Conservation (phyloP, 108 stramenopile genomes). For the Epipyxis sp. region DNA sequence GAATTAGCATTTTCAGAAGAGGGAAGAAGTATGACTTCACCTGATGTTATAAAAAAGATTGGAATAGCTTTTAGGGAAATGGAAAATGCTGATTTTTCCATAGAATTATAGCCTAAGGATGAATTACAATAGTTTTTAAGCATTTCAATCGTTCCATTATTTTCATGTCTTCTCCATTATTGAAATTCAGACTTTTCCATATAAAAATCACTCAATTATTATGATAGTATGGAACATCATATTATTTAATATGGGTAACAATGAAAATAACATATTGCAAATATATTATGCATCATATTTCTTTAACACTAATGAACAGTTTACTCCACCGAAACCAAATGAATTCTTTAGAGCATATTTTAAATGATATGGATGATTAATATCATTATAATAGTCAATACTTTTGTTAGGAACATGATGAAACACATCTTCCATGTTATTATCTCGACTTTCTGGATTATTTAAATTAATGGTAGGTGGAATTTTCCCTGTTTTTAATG, state of each 20-base stretch:
- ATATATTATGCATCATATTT: slow-evolving; percentile 11
- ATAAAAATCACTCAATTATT: no score
- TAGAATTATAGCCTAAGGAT: no score
- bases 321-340: slow-evolving; percentile 97
- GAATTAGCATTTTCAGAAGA: slow-evolving; percentile 64
- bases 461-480: slow-evolving; percentile 80
- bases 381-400: not conserved
- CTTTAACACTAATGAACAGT: slow-evolving; percentile 77
- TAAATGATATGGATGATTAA: not conserved
- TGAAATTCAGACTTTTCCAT: no score
- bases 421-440: slow-evolving; percentile 13
- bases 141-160: no score
- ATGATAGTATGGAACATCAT: no score
- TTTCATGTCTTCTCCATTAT: no score
- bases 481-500: slow-evolving; percentile 59
- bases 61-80: slow-evolving; percentile 66
- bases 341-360: slow-evolving; percentile 69
- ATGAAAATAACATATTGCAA: no score
- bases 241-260: no score
- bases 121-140: no score
- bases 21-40: slow-evolving; percentile 75
- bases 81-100: no score
- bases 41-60: slow-evolving; percentile 68
- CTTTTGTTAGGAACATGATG: not conserved
- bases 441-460: slow-evolving; percentile 77